These are phyloP conservation scores for Cubamyces sp. DNA, from an alignment of 768 basidiomycete genomes.

Conservation along the genomic window DNA sequence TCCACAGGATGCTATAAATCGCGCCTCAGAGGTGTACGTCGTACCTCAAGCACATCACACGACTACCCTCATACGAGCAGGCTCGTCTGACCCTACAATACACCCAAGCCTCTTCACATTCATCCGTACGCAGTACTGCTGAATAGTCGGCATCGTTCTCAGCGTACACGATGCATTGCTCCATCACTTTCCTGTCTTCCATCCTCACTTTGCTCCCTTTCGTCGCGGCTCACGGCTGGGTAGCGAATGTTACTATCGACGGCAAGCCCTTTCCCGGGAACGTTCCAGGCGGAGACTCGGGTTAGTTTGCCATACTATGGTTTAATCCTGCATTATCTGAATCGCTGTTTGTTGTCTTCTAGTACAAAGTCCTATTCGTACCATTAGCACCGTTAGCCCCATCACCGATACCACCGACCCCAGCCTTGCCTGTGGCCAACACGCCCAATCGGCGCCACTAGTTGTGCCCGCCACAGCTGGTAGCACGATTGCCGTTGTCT, in stretches of 20 bases:
- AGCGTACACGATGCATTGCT: not conserved
- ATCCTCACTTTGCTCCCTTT: constrained; percentile 29
- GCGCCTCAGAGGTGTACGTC: no score
- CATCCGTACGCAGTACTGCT: not conserved
- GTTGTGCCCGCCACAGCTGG: constrained; percentile 61
- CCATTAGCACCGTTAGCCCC: constrained; percentile 43
- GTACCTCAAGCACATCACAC: not conserved
- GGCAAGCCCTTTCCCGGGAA: constrained; percentile 48
- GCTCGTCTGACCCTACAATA: not conserved
- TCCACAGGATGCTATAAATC: no score
- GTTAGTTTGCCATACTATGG: constrained; percentile 44
- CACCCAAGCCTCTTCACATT: not conserved
- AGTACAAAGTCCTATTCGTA: constrained; percentile 39
- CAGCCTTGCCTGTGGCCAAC: constrained; percentile 58
- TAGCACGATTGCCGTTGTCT: constrained; percentile 53
- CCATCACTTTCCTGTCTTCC: constrained; percentile 4
- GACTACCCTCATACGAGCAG: constrained; percentile 13
- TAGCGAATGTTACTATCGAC: constrained; percentile 45
- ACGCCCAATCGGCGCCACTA: constrained; percentile 48
- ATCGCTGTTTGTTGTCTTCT: not conserved
- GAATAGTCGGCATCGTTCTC: not conserved
- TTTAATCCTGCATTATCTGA: no score
- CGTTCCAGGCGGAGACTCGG: constrained; percentile 39
- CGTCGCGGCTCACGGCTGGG: constrained; percentile 47
- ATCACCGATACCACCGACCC: constrained; percentile 58